Evolutionary conservation across 495 filamentous ascomycete species (phyloP), one percentile per base, ranked within the genome.

Genomic region (Beverwykella pulmonaria): DNA sequence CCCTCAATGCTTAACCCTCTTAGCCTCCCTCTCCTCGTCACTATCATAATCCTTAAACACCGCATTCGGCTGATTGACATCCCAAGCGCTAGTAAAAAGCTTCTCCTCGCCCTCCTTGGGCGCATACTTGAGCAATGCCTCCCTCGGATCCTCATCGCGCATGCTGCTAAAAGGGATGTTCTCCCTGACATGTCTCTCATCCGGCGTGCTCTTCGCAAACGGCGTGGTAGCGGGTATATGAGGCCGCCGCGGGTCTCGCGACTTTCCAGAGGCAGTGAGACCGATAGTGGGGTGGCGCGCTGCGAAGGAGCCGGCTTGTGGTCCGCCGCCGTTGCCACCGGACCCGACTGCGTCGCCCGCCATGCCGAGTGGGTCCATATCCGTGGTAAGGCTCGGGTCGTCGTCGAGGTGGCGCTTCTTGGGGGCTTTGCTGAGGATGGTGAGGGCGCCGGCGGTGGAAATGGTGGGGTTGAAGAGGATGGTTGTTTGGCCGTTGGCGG

Each of bases 391-490:
- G 36, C 84, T 86, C 1, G 90, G 87, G 74, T 97, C 89, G 75
- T 98, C 94, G 76, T 98, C 94, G 52, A 98, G 86, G 73, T 98
- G 94, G 12, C 93, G 88, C 59, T 89, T 91, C 74, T 98, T 97
- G 8, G 95, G 92, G 0, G 93, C 94, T 70, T 91, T 90, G 60
- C 90, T 90, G 89, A 98, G 92, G 63, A 97, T 88, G 54, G 90
- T 84, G n/a, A 89, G 85, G 0, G 92, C 94, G 52, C 94, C 94
- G 72, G 85, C 87, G 7, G 77, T 82, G 3, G 94, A 98, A 60
- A 86, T 87, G 27, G 78, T 85, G 19, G 95, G 94, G 75, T 90
- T 93, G 80, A 93, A 98, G 59, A 98, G 87, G 30, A 97, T 84
- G 73, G 92, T 93, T 4, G 89, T 89, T 76, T 93, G 90, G 53